These are phyloP conservation scores for Ophiostoma tasmaniense DNA, from an alignment of 2,329 filamentous ascomycete species.

Conservation along the genomic window DNA sequence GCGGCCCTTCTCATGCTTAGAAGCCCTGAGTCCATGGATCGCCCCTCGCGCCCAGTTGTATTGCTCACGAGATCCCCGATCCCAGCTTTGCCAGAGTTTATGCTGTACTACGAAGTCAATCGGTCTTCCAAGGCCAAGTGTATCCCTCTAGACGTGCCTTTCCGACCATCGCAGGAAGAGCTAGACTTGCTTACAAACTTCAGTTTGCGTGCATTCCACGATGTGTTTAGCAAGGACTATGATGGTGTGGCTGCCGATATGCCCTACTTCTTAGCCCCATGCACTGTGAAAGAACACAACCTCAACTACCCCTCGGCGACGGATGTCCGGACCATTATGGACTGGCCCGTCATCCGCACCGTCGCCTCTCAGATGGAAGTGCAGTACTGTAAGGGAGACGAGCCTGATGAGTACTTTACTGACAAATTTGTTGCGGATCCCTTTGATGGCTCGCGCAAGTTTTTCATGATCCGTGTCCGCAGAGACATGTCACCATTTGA, in stretches of 20 bases:
- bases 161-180: conserved; percentile 37
- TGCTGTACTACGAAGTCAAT: conserved; percentile 62
- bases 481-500: conserved; percentile 54
- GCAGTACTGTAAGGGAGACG: conserved; percentile 34
- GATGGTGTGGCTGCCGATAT: conserved; percentile 54
- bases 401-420: conserved; percentile 36
- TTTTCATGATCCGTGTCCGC: conserved; percentile 46
- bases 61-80: conserved; percentile 61
- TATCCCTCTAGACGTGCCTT: conserved; percentile 32
- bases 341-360: conserved; percentile 43
- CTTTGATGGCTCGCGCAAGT: conserved; percentile 55
- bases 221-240: conserved; percentile 85
- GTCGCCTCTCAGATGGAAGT: conserved; percentile 20
- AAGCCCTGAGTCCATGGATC: conserved; percentile 46
- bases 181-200: conserved; percentile 56
- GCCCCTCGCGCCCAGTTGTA: conserved; percentile 54
- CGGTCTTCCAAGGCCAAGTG: conserved; percentile 50
- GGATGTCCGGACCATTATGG: conserved; percentile 36
- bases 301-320: conserved; percentile 18
- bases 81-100: conserved; percentile 57
- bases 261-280: conserved; percentile 76
- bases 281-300: conserved; percentile 24
- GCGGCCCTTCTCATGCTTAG: conserved; percentile 52
- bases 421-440: conserved; percentile 50
- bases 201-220: conserved; percentile 66